Evolutionary conservation across 1,284 basidiomycete species (phyloP).

Genomic region (Ustilago lituana): DNA sequence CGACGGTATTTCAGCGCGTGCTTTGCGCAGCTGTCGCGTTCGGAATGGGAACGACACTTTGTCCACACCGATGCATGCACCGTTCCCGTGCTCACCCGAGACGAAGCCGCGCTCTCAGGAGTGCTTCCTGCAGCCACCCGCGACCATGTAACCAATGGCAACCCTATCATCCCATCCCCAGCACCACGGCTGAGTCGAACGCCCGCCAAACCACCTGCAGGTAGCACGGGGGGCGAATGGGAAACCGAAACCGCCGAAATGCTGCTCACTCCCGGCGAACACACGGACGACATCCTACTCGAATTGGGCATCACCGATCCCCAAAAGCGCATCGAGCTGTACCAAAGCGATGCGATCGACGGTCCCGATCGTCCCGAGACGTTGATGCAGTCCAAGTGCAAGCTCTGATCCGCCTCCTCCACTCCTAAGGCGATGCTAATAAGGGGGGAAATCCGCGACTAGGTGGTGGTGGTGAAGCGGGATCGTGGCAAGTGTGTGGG

Average conservation of each 20-base stretch:
- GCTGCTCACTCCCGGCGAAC: conserved; percentile 62
- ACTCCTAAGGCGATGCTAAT: no score
- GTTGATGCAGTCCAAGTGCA: conserved; percentile 32
- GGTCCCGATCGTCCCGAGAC: conserved; percentile 45
- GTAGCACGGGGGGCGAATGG: conserved; percentile 39
- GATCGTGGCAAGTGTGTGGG: no score
- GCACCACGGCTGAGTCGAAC: conserved; percentile 64
- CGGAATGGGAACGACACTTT: conserved; percentile 78
- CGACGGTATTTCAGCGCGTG: conserved; percentile 74
- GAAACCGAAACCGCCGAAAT: conserved; percentile 28
- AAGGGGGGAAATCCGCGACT: no score
- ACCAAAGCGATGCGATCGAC: conserved; percentile 45
- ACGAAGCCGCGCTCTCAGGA: conserved; percentile 57
- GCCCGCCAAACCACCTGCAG: conserved; percentile 51
- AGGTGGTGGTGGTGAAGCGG: no score
- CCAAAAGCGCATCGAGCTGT: conserved; percentile 38
- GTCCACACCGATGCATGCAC: conserved; percentile 80
- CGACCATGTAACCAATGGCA: conserved; percentile 30
- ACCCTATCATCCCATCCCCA: conserved; percentile 57
- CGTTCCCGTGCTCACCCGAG: conserved; percentile 74
- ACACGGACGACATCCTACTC: conserved; percentile 60
- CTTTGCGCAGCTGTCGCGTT: conserved; percentile 74
- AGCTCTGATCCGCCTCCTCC: conserved; percentile 34
- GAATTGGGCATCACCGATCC: conserved; percentile 40
- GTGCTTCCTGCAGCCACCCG: conserved; percentile 37